These are phyloP conservation scores for Ophiosphaerella narmari DNA, from an alignment of 2,329 filamentous ascomycete genomes.

Conservation along the genomic window DNA sequence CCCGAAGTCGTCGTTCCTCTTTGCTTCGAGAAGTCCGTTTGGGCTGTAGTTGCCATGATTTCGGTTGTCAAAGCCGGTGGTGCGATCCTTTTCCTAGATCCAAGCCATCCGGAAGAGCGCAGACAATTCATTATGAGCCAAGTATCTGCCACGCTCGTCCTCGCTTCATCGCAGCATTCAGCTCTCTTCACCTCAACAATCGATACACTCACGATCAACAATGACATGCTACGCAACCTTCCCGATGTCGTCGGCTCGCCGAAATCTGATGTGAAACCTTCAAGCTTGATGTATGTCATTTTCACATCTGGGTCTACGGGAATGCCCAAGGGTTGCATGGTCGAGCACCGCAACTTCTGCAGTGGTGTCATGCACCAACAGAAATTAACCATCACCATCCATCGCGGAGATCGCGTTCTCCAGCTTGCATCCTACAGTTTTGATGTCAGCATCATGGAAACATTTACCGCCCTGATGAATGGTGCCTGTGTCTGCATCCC, in stretches of 20 bases:
- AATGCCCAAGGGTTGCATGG: conserved; percentile 62
- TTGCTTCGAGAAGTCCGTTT: conserved; percentile 22
- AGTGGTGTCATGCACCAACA: conserved; percentile 41
- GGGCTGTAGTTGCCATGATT: conserved; percentile 43
- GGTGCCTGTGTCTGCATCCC: conserved; percentile 57
- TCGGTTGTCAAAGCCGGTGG: conserved; percentile 49
- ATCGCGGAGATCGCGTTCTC: conserved; percentile 35
- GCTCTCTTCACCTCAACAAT: conserved; percentile 2
- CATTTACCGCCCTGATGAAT: conserved; percentile 53
- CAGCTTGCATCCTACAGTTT: conserved; percentile 55
- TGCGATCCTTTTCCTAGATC: conserved; percentile 39
- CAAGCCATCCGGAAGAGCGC: conserved; percentile 12
- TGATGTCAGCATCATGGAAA: conserved; percentile 43
- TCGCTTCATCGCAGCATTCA: conserved; percentile 78
- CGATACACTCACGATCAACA: conserved; percentile 7
- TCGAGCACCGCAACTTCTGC: conserved; percentile 56
- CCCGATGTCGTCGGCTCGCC: conserved; percentile 46
- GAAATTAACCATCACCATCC: too few relatives aligned
- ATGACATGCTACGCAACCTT: conserved; percentile 1
- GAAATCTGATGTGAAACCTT: conserved; percentile 7
- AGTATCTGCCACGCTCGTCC: conserved; percentile 53
- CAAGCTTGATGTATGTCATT: conserved; percentile 60
- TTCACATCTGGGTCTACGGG: conserved; percentile 51
- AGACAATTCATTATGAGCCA: conserved; percentile 8
- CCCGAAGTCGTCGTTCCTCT: conserved; percentile 10